A percentile compares a stretch with the other conserved stretches of the same genome.
phyloP scores from a whole-genome alignment of 805 yeast species.

The Jamesozyma rosinii region DNA sequence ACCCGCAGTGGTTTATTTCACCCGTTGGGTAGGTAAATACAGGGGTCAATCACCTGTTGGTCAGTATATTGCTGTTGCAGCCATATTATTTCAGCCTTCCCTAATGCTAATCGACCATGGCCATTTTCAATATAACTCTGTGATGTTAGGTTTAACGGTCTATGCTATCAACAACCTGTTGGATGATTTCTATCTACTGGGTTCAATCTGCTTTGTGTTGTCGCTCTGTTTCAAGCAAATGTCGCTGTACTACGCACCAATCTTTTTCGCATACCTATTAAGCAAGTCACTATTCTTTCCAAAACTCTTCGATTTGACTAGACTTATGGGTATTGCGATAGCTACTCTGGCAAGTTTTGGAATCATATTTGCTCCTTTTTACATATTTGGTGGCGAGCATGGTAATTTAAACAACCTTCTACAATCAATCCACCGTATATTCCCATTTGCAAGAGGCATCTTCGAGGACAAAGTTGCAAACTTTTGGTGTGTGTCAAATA shows the following conservation, averaged over 20 bases:
- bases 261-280: slow-evolving; percentile 71
- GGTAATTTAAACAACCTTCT: slow-evolving; percentile 26
- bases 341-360: slow-evolving; percentile 50
- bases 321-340: slow-evolving; percentile 53
- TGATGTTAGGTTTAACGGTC: slow-evolving; percentile 83
- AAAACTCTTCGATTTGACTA: slow-evolving; percentile 40
- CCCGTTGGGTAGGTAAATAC: slow-evolving; percentile 60
- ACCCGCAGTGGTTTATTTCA: slow-evolving; percentile 69
- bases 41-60: slow-evolving; percentile 55
- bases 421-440: slow-evolving; percentile 62
- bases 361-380: slow-evolving; percentile 51
- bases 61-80: slow-evolving; percentile 65
- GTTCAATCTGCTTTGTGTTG: slow-evolving; percentile 67
- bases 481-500: slow-evolving; percentile 92
- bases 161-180: slow-evolving; percentile 57
- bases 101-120: slow-evolving; percentile 87
- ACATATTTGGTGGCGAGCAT: slow-evolving; percentile 34
- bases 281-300: slow-evolving; percentile 38
- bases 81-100: slow-evolving; percentile 78
- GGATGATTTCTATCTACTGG: slow-evolving; percentile 52
- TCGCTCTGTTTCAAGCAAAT: slow-evolving; percentile 86
- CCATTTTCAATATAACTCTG: slow-evolving; percentile 90
- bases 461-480: slow-evolving; percentile 97
- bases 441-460: slow-evolving; percentile 87
- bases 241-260: slow-evolving; percentile 89